Conservation (phyloP, 257 asterid genomes). For the Capsicum baccatum region DNA sequence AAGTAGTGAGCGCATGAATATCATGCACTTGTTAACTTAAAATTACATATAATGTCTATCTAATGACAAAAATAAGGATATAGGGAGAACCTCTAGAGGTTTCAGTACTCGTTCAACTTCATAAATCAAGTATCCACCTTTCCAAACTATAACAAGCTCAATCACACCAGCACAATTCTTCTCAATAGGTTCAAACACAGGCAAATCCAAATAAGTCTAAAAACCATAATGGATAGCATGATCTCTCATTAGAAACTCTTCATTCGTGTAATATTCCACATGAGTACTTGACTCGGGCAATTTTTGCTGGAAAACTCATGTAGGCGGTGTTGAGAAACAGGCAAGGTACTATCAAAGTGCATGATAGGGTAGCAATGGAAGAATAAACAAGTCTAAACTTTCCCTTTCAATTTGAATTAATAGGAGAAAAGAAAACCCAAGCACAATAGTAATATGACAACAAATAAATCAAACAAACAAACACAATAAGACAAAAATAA, state of each 20-base stretch:
- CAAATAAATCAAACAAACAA: no score
- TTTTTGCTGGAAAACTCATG: constrained; percentile 30
- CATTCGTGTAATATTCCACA: constrained; percentile 17
- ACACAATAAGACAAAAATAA: no score
- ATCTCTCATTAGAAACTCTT: constrained; percentile 25
- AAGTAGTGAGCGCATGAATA: neutral
- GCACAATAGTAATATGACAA: no score
- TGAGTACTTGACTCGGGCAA: constrained; percentile 28
- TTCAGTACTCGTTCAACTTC: constrained; percentile 28
- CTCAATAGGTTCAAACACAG: constrained; percentile 23
- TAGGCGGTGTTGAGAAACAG: neutral
- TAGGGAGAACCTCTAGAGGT: constrained; percentile 15
- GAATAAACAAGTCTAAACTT: no score
- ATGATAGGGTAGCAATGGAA: no score
- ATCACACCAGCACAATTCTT: constrained; percentile 26
- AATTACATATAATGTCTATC: no score
- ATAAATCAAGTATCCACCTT: constrained; percentile 29
- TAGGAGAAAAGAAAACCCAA: no score
- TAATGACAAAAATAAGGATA: neutral
- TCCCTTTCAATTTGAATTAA: no score
- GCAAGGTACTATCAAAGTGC: no score
- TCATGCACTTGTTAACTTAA: neutral
- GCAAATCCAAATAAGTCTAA: constrained; percentile 19
- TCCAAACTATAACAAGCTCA: constrained; percentile 30
- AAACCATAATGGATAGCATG: constrained; percentile 6